phyloP scores from a whole-genome alignment of 73 alveolate species.

The Paramecium primaurelia region DNA sequence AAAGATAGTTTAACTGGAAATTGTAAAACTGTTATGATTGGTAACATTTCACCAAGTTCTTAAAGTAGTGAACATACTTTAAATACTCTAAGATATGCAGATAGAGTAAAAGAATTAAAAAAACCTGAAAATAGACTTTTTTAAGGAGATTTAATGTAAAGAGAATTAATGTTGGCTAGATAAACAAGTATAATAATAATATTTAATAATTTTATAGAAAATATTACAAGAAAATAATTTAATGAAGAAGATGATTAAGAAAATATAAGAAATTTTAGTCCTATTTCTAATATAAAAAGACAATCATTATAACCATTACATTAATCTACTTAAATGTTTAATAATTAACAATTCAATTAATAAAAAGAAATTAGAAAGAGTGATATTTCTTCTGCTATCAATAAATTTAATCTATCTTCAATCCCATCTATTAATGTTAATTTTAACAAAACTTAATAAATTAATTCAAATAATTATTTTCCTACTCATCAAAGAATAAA shows the following conservation, averaged over 20 bases:
- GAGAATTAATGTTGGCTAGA: conserved; percentile 14
- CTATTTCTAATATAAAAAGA: background rate
- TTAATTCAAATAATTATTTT: background rate
- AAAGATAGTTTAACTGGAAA: conserved; percentile 99
- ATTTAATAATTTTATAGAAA: conserved; percentile 43
- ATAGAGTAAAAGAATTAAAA: conserved; percentile 99
- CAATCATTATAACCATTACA: background rate
- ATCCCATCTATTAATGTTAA: background rate
- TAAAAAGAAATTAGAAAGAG: background rate
- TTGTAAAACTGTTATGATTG: conserved; percentile 99
- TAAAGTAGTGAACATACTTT: conserved; percentile 98
- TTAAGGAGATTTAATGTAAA: background rate
- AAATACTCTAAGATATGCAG: conserved; percentile 99
- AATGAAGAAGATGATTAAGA: conserved; percentile 22
- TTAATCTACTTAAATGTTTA: background rate
- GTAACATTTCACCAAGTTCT: conserved; percentile 96
- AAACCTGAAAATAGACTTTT: conserved; percentile 55
- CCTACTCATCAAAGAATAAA: background rate
- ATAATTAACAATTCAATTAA: background rate
- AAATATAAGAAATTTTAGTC: background rate
- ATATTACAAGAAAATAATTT: background rate
- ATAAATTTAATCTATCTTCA: background rate
- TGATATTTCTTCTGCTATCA: background rate
- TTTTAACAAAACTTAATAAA: background rate
- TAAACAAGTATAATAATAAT: background rate